These are phyloP conservation scores for Talaromyces sp. DNA, from an alignment of 2,329 filamentous ascomycete genomes.

Conservation along the genomic window DNA sequence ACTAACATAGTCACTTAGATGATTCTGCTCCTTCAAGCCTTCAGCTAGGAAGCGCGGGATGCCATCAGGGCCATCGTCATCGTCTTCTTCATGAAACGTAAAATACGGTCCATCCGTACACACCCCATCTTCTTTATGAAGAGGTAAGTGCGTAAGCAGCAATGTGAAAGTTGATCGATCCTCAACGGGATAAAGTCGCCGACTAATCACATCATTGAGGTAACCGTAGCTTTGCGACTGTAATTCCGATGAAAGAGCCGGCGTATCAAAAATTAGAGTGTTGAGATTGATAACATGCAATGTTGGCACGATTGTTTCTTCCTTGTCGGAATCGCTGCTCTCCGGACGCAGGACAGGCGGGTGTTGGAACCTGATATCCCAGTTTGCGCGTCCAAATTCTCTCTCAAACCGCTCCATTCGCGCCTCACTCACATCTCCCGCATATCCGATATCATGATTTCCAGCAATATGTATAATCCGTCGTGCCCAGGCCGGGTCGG, in stretches of 20 bases:
- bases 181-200: constrained; percentile 62
- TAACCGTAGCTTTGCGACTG: constrained; percentile 79
- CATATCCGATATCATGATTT: constrained; percentile 96
- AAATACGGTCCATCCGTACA: constrained; percentile 87
- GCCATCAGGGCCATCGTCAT: constrained; percentile 59
- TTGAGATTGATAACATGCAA: constrained; percentile 86
- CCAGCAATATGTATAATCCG: constrained; percentile 87
- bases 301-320: constrained; percentile 52
- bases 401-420: constrained; percentile 80
- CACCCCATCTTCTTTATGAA: constrained; percentile 79
- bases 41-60: constrained; percentile 41
- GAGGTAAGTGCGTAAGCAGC: constrained; percentile 86
- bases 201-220: constrained; percentile 59
- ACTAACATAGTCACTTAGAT: constrained; percentile 73
- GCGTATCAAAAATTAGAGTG: constrained; percentile 89
- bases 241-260: constrained; percentile 66
- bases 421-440: constrained; percentile 79
- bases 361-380: constrained; percentile 77
- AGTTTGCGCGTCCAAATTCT: constrained; percentile 85
- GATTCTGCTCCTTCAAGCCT: constrained; percentile 82
- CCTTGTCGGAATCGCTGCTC: not conserved
- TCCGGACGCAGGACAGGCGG: constrained; percentile 38
- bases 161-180: constrained; percentile 73
- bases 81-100: constrained; percentile 70
- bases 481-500: constrained; percentile 65